These are phyloP conservation scores for Piper betle DNA, from an alignment of 164 flowering plant species.

Conservation along the genomic window DNA sequence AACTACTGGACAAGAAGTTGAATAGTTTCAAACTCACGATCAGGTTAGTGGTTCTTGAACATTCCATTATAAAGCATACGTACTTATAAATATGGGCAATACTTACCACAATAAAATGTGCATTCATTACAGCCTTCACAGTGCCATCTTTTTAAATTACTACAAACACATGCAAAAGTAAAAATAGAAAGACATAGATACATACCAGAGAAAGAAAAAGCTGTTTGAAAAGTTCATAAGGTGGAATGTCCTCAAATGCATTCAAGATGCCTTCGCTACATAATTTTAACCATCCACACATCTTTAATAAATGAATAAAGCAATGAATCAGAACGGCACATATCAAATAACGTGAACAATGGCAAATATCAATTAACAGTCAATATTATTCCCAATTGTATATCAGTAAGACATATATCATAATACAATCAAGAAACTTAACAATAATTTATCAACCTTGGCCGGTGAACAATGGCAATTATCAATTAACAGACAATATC, in stretches of 20 bases:
- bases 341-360: too few relatives aligned
- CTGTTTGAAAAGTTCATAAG: constrained; percentile 66
- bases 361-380: too few relatives aligned
- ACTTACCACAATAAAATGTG: neutral
- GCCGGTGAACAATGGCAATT: too few relatives aligned
- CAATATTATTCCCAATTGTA: too few relatives aligned
- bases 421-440: too few relatives aligned
- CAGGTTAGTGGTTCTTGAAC: neutral
- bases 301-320: neutral
- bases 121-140: neutral
- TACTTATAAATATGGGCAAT: neutral
- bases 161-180: neutral
- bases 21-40: neutral
- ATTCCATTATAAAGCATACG: neutral
- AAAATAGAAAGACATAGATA: neutral
- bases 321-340: neutral
- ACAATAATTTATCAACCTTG: too few relatives aligned
- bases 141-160: neutral
- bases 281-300: constrained; percentile 3
- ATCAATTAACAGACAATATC: too few relatives aligned
- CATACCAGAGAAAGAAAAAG: constrained; percentile 74
- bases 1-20: neutral
- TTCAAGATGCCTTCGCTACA: constrained; percentile 74
- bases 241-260: constrained; percentile 51
- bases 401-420: too few relatives aligned